Evolutionary conservation across 2,329 filamentous ascomycete genomes (phyloP).

Genomic region (Cladosporium sp.): DNA sequence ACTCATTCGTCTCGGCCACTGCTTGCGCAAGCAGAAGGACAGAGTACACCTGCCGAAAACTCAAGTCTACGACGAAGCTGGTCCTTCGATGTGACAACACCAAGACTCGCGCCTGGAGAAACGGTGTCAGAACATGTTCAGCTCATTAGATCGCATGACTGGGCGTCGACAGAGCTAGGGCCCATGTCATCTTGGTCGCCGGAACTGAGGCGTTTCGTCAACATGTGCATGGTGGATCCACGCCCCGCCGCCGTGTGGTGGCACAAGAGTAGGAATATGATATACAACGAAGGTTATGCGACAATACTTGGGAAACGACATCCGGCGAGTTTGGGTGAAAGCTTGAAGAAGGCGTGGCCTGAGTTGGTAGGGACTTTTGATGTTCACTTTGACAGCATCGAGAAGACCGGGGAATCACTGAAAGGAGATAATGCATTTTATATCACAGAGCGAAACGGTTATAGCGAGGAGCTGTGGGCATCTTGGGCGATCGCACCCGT

Average conservation of each 20-base stretch:
- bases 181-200: slow-evolving; percentile 17
- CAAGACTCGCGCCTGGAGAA: not conserved
- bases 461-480: slow-evolving; percentile 15
- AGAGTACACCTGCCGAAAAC: not conserved
- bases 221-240: slow-evolving; percentile 19
- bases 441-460: slow-evolving; percentile 15
- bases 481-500: slow-evolving; percentile 78
- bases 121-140: slow-evolving; percentile 10
- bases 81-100: slow-evolving; percentile 7
- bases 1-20: not conserved
- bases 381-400: slow-evolving; percentile 9
- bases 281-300: slow-evolving; percentile 36
- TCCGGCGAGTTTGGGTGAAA: slow-evolving; percentile 14
- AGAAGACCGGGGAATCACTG: slow-evolving; percentile 12
- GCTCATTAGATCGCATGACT: slow-evolving; percentile 16
- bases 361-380: slow-evolving; percentile 14
- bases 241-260: slow-evolving; percentile 18
- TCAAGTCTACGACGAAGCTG: not conserved
- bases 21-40: not conserved
- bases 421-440: slow-evolving; percentile 15
- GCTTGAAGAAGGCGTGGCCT: slow-evolving; percentile 16
- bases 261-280: slow-evolving; percentile 29
- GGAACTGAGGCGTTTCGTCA: slow-evolving; percentile 16
- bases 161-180: slow-evolving; percentile 17
- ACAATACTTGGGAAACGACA: slow-evolving; percentile 31